Conservation (phyloP, 164 flowering plant species). For the Vitis amurensis region DNA sequence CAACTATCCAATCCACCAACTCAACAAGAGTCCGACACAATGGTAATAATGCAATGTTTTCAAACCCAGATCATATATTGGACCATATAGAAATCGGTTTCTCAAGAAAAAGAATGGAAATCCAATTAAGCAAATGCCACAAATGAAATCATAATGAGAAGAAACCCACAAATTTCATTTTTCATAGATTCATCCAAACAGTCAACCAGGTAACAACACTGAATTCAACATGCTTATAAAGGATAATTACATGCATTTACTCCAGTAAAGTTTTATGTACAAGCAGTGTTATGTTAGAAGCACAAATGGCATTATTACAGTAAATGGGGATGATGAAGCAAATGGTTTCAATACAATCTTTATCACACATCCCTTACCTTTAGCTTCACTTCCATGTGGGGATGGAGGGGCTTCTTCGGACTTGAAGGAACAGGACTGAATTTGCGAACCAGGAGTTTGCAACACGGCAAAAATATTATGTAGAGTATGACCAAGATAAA, state of each 20-base stretch:
- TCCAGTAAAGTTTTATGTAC: constrained; percentile 12
- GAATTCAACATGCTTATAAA: not conserved
- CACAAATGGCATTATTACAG: not conserved
- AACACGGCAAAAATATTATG: constrained; percentile 59
- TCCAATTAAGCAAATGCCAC: too few species aligned
- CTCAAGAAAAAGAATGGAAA: too few species aligned
- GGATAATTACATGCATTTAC: not conserved
- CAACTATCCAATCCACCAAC: too few species aligned
- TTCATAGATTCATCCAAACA: too few species aligned
- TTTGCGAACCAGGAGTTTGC: constrained; percentile 60
- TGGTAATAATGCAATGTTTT: too few species aligned
- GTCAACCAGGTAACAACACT: too few species aligned
- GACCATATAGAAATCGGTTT: too few species aligned
- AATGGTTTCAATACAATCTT: not conserved
- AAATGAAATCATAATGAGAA: too few species aligned
- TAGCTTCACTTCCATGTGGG: constrained; percentile 48
- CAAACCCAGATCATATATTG: too few species aligned
- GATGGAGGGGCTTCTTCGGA: constrained; percentile 42
- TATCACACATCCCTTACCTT: constrained; percentile 68
- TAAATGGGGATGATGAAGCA: not conserved
- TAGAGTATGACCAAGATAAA: too few species aligned
- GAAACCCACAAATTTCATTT: too few species aligned
- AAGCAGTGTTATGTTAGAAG: constrained; percentile 1
- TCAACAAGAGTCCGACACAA: too few species aligned
- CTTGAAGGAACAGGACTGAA: constrained; percentile 58